Base-by-base conservation (phyloP, 306 rosid genomes). In the Trifolium repens region DNA sequence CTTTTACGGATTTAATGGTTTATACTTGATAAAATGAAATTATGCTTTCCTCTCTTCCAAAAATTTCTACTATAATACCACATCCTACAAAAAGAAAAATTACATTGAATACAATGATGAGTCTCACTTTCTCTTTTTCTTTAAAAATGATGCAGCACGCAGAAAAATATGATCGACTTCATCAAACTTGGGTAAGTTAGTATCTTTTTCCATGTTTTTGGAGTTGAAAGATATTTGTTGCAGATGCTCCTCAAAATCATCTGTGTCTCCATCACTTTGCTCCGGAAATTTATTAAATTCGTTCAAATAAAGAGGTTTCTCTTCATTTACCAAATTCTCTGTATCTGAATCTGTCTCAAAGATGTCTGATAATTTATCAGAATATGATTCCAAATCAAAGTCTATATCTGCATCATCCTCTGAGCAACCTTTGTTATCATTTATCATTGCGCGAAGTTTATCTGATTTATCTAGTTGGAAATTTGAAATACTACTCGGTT, bases 141-240 rank as follows among this genome's bases (percentile, higher is more conserved):
- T 86, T 26, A 92, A 73, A 71, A 86, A 88, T 54, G 91, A 90
- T 69, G 96, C 88, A 44, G 92, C 94, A 7, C 73, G 96, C 46
- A 92, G 77, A 78, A 92, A 88, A 75, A 94, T 80, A 77, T 47
- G 75, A 85, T 92, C 99, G 44, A 94, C 96, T 82, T 90, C 96
- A 16, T 92, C 96, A 77, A 87, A 84, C 77, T 88, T 88, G 0
- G 86, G 84, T 1, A 27, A 80, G 60, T 79, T 62, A 0, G 44
- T 79, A 35, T 84, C 93, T 22, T 88, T 61, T 10, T 81, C 78
- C 73, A 27, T 39, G 62, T 78, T 73, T 81, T 79, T 81, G 8
- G 96, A 84, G 62, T 81, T 88, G 16, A 67, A 7, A 67, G 96
- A 86, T 80, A 90, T 84, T 80, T 87, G 89, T 55, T 86, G 87